Evolutionary conservation across 176 grass and related monocot genomes (phyloP).

Genomic region (Oryza glaberrima): DNA sequence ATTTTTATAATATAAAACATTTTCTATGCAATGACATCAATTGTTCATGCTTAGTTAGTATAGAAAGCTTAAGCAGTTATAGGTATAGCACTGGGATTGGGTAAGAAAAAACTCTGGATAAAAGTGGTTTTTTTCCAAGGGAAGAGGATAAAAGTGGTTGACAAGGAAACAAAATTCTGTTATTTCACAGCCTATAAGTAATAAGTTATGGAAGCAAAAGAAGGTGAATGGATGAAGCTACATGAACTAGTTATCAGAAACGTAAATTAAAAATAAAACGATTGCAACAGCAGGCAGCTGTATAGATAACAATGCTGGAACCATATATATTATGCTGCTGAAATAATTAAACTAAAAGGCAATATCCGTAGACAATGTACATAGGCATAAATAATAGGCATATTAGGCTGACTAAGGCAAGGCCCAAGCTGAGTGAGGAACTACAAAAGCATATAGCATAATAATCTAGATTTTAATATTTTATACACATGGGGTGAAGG

Average conservation of each 20-base stretch:
- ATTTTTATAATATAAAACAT: slow-evolving; percentile 1
- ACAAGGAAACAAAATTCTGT: background rate
- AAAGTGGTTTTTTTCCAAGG: background rate
- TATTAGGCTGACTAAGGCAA: slow-evolving; percentile 35
- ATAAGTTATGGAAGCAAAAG: background rate
- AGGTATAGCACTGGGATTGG: background rate
- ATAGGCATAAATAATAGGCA: slow-evolving; percentile 31
- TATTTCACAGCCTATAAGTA: slow-evolving; percentile 8
- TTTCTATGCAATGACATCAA: background rate
- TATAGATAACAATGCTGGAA: slow-evolving; percentile 31
- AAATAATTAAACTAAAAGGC: slow-evolving; percentile 45
- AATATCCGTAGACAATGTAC: slow-evolving; percentile 40
- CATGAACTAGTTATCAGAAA: slow-evolving; percentile 2
- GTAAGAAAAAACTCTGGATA: background rate
- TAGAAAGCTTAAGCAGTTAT: background rate
- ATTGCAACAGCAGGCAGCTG: slow-evolving; percentile 2
- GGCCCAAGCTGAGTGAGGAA: slow-evolving; percentile 32
- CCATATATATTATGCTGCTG: slow-evolving; percentile 35
- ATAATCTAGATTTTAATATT: slow-evolving; percentile 51
- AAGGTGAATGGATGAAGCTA: slow-evolving; percentile 4
- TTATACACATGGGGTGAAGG: slow-evolving; percentile 42
- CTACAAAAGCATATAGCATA: slow-evolving; percentile 56
- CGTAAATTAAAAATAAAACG: background rate
- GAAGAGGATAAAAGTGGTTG: background rate
- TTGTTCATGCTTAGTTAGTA: background rate